Percentiles rank a stretch among this genome's conserved stretches.
Conservation (phyloP, 2,329 filamentous ascomycete genomes). For the Pestalotiopsis sp. region DNA sequence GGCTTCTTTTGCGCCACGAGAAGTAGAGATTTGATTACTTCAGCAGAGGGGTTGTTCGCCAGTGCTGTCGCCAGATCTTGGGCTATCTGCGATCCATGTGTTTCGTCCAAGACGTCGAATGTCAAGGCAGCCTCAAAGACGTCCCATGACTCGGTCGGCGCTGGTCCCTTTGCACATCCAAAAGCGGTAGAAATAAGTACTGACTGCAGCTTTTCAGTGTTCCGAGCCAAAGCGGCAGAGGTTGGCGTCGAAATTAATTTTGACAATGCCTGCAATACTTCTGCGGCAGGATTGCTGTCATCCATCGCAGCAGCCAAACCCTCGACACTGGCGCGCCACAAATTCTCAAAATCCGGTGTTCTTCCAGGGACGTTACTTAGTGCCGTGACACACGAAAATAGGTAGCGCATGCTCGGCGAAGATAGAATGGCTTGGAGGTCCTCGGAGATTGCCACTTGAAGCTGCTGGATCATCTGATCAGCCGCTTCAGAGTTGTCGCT, state of each 20-base stretch:
- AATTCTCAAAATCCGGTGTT: constrained; percentile 36
- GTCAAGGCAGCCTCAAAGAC: constrained; percentile 51
- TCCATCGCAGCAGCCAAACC: constrained; percentile 40
- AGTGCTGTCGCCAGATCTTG: constrained; percentile 31
- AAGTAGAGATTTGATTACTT: constrained; percentile 48
- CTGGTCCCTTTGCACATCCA: constrained; percentile 37
- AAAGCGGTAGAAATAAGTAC: constrained; percentile 45
- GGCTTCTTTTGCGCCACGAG: constrained; percentile 48
- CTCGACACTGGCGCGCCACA: constrained; percentile 49
- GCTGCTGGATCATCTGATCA: constrained; percentile 42
- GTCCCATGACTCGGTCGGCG: constrained; percentile 37
- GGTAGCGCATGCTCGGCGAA: constrained; percentile 68
- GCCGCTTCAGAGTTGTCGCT: constrained; percentile 22
- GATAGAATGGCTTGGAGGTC: constrained; percentile 61
- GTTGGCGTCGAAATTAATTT: constrained; percentile 49
- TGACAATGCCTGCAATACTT: constrained; percentile 34
- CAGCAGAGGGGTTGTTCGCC: constrained; percentile 25
- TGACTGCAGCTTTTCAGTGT: constrained; percentile 45
- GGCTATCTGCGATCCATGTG: constrained; percentile 35
- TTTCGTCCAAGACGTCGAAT: constrained; percentile 41
- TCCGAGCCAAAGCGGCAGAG: constrained; percentile 40
- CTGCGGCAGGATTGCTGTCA: neutral
- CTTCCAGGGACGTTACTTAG: constrained; percentile 48
- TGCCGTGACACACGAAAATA: constrained; percentile 67
- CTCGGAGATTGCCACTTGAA: constrained; percentile 54